Percentiles rank a stretch among this genome's conserved stretches.
Evolutionary conservation across 2,329 filamentous ascomycete genomes (phyloP).

Genomic region (Diaporthe ampelina): DNA sequence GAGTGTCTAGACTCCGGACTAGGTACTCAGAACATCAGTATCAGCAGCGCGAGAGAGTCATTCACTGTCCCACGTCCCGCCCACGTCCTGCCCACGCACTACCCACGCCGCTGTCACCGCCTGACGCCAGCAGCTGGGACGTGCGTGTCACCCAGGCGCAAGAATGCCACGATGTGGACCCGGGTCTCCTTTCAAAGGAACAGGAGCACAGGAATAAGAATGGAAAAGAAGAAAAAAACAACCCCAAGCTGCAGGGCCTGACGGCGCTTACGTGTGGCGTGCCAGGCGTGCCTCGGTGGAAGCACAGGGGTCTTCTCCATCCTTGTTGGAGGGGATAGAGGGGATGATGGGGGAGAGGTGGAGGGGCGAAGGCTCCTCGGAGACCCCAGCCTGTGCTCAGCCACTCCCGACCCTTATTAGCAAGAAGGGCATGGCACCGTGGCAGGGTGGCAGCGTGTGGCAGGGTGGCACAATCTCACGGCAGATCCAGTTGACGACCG

Average conservation of each 20-base stretch:
- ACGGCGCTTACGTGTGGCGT: conserved; percentile 30
- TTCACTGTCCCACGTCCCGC: conserved; percentile 1
- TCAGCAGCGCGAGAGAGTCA: conserved; percentile 18
- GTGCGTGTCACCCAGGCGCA: conserved; percentile 14
- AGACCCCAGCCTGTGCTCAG: conserved; percentile 25
- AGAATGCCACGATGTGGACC: conserved; percentile 15
- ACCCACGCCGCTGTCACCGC: conserved; percentile 15
- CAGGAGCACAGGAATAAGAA: neutral
- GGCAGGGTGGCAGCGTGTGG: neutral
- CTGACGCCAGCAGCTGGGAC: conserved; percentile 19
- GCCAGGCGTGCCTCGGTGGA: neutral
- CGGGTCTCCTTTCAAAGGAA: neutral
- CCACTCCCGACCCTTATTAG: conserved; percentile 17
- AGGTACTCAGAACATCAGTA: neutral
- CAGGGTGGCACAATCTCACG: conserved; percentile 30
- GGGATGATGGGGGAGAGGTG: neutral
- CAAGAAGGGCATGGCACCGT: neutral
- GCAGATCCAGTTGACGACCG: conserved; percentile 23
- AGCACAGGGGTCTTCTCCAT: conserved; percentile 24
- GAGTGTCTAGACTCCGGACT: neutral
- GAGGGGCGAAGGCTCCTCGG: conserved; percentile 16
- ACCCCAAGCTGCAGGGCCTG: conserved; percentile 12
- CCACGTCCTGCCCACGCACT: neutral
- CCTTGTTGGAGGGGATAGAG: neutral
- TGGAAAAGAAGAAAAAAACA: conserved; percentile 4